Conservation (phyloP, 306 rosid genomes). For the Vigna angularis region DNA sequence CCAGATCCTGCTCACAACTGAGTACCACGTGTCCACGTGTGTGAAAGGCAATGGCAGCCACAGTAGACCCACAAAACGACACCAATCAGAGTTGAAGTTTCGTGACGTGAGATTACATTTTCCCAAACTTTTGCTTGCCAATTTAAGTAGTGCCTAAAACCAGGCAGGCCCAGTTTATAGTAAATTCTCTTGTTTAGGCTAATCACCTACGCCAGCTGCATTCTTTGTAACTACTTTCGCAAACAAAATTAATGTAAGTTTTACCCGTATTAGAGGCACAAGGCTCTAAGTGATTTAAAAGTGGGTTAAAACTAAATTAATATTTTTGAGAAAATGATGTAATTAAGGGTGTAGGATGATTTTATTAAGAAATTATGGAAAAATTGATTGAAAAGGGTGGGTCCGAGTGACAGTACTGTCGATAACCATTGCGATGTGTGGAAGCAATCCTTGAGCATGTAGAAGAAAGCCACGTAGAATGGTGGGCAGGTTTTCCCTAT, state of each 20-base stretch:
- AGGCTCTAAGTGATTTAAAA: too few species aligned
- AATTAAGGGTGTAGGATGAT: too few species aligned
- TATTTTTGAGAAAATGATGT: too few species aligned
- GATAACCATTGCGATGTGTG: conserved; percentile 25
- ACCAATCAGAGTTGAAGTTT: neutral
- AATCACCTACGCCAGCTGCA: neutral
- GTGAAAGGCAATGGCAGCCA: conserved; percentile 25
- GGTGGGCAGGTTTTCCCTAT: neutral
- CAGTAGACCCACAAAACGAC: neutral
- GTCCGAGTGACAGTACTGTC: conserved; percentile 9
- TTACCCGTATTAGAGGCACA: too few species aligned
- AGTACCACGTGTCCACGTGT: conserved; percentile 44
- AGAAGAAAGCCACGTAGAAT: conserved; percentile 40
- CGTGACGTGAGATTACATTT: neutral
- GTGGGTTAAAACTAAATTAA: too few species aligned
- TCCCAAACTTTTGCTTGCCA: neutral
- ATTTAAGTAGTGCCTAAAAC: neutral
- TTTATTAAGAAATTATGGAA: neutral
- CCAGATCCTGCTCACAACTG: conserved; percentile 34
- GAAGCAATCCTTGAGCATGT: conserved; percentile 17
- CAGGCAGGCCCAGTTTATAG: neutral
- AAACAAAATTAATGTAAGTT: neutral
- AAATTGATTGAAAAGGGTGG: neutral
- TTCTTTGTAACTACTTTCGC: neutral
- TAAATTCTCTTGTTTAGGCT: neutral